Conservation (phyloP, 768 basidiomycete genomes). For the Trametes cubensis region DNA sequence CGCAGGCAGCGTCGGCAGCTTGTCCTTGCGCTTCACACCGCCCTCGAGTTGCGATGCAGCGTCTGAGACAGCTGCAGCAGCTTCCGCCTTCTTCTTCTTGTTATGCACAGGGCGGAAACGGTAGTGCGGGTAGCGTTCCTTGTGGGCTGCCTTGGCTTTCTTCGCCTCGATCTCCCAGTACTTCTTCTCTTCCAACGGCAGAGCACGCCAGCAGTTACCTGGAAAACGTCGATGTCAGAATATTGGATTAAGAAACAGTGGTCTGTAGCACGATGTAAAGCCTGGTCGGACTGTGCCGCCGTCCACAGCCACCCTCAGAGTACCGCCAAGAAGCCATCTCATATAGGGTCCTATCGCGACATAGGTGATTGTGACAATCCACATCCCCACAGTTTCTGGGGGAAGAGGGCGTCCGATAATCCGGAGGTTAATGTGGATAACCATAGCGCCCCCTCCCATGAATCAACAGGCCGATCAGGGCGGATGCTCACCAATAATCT, state of each 20-base stretch:
- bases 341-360: too few species aligned
- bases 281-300: too few species aligned
- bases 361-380: too few species aligned
- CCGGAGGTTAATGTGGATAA: too few species aligned
- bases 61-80: constrained; percentile 13
- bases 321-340: too few species aligned
- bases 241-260: too few species aligned
- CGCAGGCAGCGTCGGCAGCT: constrained; percentile 27
- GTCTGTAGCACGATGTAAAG: too few species aligned
- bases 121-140: constrained; percentile 67
- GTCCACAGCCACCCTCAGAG: too few species aligned
- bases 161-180: constrained; percentile 76
- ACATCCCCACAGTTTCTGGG: too few species aligned
- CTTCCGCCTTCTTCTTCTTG: constrained; percentile 48
- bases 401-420: too few species aligned
- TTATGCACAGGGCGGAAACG: constrained; percentile 49
- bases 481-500: constrained; percentile 40
- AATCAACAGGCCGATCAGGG: too few species aligned
- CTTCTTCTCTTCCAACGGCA: constrained; percentile 70
- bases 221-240: constrained; percentile 2
- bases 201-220: constrained; percentile 64
- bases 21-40: constrained; percentile 38
- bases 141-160: constrained; percentile 73
- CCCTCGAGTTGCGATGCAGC: not conserved
- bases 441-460: too few species aligned